Base-by-base conservation (phyloP, 371 early-diverging fungal genomes). In the Mortierella sp. region DNA sequence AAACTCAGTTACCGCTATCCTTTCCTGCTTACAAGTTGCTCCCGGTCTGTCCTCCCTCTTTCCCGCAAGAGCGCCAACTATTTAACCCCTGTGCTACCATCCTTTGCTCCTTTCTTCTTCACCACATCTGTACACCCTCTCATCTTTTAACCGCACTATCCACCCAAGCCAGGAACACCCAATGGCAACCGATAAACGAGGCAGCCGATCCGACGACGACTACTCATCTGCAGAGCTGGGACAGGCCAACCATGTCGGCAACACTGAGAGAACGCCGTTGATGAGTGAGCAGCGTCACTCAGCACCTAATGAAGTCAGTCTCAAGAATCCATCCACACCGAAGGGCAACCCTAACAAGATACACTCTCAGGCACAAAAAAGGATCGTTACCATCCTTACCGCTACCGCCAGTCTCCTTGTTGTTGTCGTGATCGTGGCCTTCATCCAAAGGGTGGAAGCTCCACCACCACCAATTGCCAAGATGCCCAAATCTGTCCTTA, bases 221-320 rank as follows among this genome's bases (percentile, higher is more conserved):
- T 28, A 66, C 8, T 48, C 62, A 1, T n/a, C 57, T 27, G 72
- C 66, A 21, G 72, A 72, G 50, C 55, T 47, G 5, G 72, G 72
- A n/a, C 62, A 54, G 37, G 31, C 28, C 24, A 60, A 45, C 27
- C 57, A 52, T 14, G 50, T 63, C 39, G 64, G 54, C 19, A 55
- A 25, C 40, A 27, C 51, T 2, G 63, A 71, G 27, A 40, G 59
- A 17, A 40, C 54, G 10, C 19, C 56, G 0, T 57, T 60, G 3
- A 19, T 72, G 45, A 54, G 44, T 9, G 37, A 17, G 16, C 29
- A 19, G 24, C 47, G 49, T 48, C 46, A 41, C 0, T 19, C 53
- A n/a, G 3, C 41, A 19, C 1, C 47, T 1, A 52, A 51, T 29
- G 39, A 12, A 12, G 17, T 50, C 47, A 43, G 28, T 54, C 34